A percentile compares a stretch with the other conserved stretches of the same genome.
phyloP scores from a whole-genome alignment of 2,329 filamentous ascomycete genomes.

The Colletotrichum eleusines region DNA sequence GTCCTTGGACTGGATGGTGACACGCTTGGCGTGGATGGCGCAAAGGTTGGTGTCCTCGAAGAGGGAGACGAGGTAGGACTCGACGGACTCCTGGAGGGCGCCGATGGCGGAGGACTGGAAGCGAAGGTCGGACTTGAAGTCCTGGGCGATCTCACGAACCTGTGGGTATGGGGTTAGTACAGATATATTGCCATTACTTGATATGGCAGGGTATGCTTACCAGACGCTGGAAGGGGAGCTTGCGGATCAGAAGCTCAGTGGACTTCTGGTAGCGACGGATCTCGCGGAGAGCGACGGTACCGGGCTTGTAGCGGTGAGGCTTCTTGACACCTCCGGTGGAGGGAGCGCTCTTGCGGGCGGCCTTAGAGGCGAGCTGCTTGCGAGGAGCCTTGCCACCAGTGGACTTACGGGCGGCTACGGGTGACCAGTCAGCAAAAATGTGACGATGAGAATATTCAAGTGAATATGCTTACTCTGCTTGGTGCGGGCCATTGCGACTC shows the following conservation, averaged over 20 bases:
- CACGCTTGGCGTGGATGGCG: slow-evolving; percentile 99
- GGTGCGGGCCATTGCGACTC: slow-evolving; percentile 70
- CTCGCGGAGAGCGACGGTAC: slow-evolving; percentile 91
- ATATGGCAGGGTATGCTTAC: slow-evolving; percentile 58
- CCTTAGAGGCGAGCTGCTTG: slow-evolving; percentile 99
- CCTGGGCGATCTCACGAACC: slow-evolving; percentile 94
- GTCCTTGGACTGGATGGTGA: slow-evolving; percentile 97
- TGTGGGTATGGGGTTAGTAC: slow-evolving; percentile 48
- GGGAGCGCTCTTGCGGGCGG: slow-evolving; percentile 96
- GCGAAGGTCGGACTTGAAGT: slow-evolving; percentile 94
- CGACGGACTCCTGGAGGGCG: slow-evolving; percentile 97
- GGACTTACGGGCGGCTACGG: slow-evolving; percentile 73
- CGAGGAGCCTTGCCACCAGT: slow-evolving; percentile 82
- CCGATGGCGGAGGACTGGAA: slow-evolving; percentile 99
- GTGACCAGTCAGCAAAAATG: neutral
- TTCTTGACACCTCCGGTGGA: slow-evolving; percentile 98
- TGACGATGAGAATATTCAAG: no score
- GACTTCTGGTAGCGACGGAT: slow-evolving; percentile 94
- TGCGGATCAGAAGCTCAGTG: slow-evolving; percentile 90
- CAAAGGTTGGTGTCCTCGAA: slow-evolving; percentile 99
- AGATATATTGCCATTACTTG: neutral
- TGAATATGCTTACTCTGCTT: slow-evolving; percentile 63
- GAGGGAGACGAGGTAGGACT: slow-evolving; percentile 97
- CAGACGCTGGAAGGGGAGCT: slow-evolving; percentile 97
- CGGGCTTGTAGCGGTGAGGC: slow-evolving; percentile 87